Evolutionary conservation across 208 protist genomes (phyloP), one percentile per base, ranked within the genome.

Genomic region (Tritrichomonas foetus): DNA sequence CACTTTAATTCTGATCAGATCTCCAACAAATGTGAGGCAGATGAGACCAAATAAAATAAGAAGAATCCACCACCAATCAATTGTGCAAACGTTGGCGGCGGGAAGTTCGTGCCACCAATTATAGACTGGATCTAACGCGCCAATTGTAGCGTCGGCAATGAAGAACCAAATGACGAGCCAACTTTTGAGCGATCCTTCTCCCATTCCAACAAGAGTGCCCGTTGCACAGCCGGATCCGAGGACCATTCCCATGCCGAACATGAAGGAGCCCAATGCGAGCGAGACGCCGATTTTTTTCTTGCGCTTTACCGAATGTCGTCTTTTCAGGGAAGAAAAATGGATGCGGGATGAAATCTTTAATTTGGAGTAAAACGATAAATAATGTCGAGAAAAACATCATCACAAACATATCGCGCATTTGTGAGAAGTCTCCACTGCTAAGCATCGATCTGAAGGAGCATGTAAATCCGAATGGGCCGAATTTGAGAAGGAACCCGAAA

Each of bases 231-330:
- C 78, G 13, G 78, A 89, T 11, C 78, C 78, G 3, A 89, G 47
- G 22, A 57, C 47, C 78, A 89, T 89, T 89, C 78, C 78, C 20
- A 89, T 89, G 33, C 78, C 78, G 78, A 89, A 89, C 3, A 89
- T 39, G 22, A 57, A 61, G 13, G 78, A 53, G 13, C 78, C 78
- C 16, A 89, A 57, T 57, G 57, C 78, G 2, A 89, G 22, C 0
- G 78, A 89, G 11, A 25, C 11, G 39, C 78, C 78, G 39, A 89
- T 39, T 22, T 16, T 64, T 20, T 27, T 16, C 33, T 3, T 13
- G 33, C 16, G 41, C 16, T n/a, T 50, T 20, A 0, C 3, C 9
- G 39, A 82, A 82, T 20, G 33, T 53, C 5, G 47, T 49, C 1
- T 30, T 89, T 27, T 53, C 39, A 5, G 41, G 25, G 0, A 27